These are phyloP conservation scores for Colletotrichum nymphaeae DNA, from an alignment of 2,329 filamentous ascomycete species.

Conservation along the genomic window DNA sequence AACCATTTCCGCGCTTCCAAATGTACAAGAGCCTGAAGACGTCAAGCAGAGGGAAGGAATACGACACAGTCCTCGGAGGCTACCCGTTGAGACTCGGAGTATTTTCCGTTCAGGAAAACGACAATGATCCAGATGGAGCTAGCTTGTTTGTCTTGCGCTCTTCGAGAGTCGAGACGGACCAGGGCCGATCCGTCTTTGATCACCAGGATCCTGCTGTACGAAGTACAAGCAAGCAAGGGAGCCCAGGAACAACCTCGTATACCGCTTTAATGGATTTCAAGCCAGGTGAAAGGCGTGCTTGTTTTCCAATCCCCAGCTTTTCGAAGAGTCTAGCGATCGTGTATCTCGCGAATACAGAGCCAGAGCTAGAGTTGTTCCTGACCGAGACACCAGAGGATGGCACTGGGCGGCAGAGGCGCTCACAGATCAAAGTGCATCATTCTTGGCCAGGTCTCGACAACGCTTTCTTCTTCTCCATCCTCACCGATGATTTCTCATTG, in stretches of 20 bases:
- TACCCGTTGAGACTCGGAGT: constrained; percentile 10
- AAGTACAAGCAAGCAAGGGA: not conserved
- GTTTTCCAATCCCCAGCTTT: not conserved
- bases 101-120: constrained; percentile 7
- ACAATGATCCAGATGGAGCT: not conserved
- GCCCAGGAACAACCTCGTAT: constrained; percentile 4
- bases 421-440: not conserved
- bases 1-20: not conserved
- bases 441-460: not conserved
- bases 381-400: not conserved
- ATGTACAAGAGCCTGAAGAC: not conserved
- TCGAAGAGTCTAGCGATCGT: not conserved
- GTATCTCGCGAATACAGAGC: too few species aligned
- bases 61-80: not conserved
- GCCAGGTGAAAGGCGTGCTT: not conserved
- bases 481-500: not conserved
- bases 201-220: constrained; percentile 1
- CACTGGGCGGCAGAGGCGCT: not conserved
- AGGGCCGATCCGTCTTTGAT: constrained; percentile 23
- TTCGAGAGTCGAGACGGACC: not conserved
- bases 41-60: not conserved
- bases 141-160: not conserved
- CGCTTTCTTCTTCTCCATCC: not conserved
- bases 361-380: not conserved
- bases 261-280: not conserved